Evolutionary conservation across 805 yeast genomes (phyloP), one percentile per base, ranked within the genome.

Genomic region (Candida stauntonica): DNA sequence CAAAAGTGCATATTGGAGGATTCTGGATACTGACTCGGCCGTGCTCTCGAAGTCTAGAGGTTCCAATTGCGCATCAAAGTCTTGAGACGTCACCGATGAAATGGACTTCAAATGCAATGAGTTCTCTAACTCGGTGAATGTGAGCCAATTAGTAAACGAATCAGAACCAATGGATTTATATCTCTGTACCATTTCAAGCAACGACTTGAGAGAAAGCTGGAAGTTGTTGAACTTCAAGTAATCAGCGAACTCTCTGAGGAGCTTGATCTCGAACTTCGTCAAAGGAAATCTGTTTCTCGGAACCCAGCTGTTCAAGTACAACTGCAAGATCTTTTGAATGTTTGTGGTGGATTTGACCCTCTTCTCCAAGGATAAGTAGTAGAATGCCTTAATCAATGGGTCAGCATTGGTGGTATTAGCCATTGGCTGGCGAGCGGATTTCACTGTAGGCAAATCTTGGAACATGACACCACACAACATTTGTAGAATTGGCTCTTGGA

Each of bases 301-400:
- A 6, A 61, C 26, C 66, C 70, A 65, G 31, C 58, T 56, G 7
- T 44, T 48, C 8, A 54, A 40, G 37, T 62, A 66, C n/a, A 51
- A 42, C 9, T 52, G 47, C 1, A 62, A 36, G 15, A 67, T 58
- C 32, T 58, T 56, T 1, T 42, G 44, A 11, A 67, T 43, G 35
- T 66, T 64, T 3, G 36, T 17, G 11, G 57, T 54, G 4, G 62
- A 52, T 30, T 57, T 59, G 11, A 59, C 45, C 19, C 51, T 58
- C 47, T 59, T 53, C 41, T 66, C 71, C 11, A 56, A 33, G 13
- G 61, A 52, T 7, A 67, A 44, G 20, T 55, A 58, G 44, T 61
- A 67, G 13, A 54, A 53, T 4, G 62, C 39, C 42, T 56, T 64
- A 2, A 67, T 52, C 30, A 67, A 48, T 0, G 52, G 37, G 30